phyloP scores from a whole-genome alignment of 768 basidiomycete genomes.

The Clitopilus hobsonii region DNA sequence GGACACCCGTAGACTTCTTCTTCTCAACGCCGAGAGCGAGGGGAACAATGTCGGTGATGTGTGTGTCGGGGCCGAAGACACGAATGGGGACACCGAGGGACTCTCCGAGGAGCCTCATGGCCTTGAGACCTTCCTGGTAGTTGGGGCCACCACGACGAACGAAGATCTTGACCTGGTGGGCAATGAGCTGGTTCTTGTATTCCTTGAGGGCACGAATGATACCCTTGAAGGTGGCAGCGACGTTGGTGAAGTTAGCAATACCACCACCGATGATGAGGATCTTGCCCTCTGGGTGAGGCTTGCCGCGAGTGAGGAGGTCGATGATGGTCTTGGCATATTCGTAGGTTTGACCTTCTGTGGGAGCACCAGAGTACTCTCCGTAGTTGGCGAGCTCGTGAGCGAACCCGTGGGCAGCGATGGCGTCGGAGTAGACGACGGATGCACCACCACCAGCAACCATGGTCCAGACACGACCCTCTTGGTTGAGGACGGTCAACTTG shows the following conservation, averaged over 20 bases:
- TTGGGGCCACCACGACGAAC: slow-evolving; percentile 98
- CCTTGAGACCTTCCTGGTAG: slow-evolving; percentile 97
- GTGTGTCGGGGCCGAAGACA: slow-evolving; percentile 96
- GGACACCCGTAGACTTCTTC: slow-evolving; percentile 28
- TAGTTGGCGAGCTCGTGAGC: slow-evolving; percentile 99
- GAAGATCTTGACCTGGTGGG: slow-evolving; percentile 88
- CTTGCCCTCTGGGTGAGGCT: slow-evolving; percentile 83
- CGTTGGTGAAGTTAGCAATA: slow-evolving; percentile 99
- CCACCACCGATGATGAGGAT: slow-evolving; percentile 99
- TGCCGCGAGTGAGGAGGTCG: slow-evolving; percentile 91
- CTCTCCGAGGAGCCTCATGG: slow-evolving; percentile 96
- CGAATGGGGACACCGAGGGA: slow-evolving; percentile 95
- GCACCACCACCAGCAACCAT: slow-evolving; percentile 99
- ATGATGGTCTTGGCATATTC: slow-evolving; percentile 99
- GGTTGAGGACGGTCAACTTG: slow-evolving; percentile 94
- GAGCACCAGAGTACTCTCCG: slow-evolving; percentile 98
- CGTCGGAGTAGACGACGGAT: slow-evolving; percentile 66
- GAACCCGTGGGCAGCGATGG: slow-evolving; percentile 88
- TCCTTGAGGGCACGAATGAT: slow-evolving; percentile 97
- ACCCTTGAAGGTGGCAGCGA: slow-evolving; percentile 99
- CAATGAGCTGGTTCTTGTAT: slow-evolving; percentile 80
- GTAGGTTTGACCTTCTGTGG: slow-evolving; percentile 96
- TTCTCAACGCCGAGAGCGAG: slow-evolving; percentile 88
- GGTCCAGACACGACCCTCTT: slow-evolving; percentile 96
- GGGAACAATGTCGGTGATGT: slow-evolving; percentile 98